Evolutionary conservation across 2,329 filamentous ascomycete genomes (phyloP).

Genomic region (Exophiala sp.): DNA sequence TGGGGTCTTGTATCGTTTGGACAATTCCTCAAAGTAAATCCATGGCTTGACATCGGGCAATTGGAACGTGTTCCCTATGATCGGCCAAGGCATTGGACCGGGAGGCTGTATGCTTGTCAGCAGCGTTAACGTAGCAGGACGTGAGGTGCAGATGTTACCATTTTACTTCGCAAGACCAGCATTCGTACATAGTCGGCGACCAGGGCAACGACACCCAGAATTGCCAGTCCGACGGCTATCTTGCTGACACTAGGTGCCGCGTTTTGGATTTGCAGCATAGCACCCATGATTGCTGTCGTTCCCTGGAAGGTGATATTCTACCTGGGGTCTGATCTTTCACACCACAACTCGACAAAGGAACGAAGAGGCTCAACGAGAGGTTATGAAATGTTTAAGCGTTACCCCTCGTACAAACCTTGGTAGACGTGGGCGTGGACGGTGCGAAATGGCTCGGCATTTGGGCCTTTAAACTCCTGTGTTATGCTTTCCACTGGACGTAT

Average conservation of each 20-base stretch:
- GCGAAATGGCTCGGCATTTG: constrained; percentile 15
- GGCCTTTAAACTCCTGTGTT: not conserved
- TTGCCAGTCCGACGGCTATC: constrained; percentile 13
- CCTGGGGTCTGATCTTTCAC: not conserved
- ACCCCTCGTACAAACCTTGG: not conserved
- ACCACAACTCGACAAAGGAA: not conserved
- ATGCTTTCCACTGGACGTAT: constrained; percentile 2
- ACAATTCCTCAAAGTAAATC: constrained; percentile 56
- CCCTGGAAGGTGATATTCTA: not conserved
- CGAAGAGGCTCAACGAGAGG: not conserved
- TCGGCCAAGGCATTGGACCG: constrained; percentile 52
- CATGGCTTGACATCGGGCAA: constrained; percentile 56
- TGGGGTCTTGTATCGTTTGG: constrained; percentile 48
- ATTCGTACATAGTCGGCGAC: constrained; percentile 29
- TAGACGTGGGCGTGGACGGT: not conserved
- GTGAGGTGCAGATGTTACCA: constrained; percentile 19
- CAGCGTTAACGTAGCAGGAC: not conserved
- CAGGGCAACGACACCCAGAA: constrained; percentile 18
- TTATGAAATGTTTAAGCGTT: not conserved
- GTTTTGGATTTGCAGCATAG: constrained; percentile 20
- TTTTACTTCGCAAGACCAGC: constrained; percentile 29
- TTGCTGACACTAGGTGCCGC: constrained; percentile 18
- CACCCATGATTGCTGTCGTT: constrained; percentile 12
- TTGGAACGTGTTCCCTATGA: constrained; percentile 56
- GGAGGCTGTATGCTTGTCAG: constrained; percentile 42